These are phyloP conservation scores for Fusarium denticulatum DNA, from an alignment of 2,329 filamentous ascomycete genomes.

Conservation along the genomic window DNA sequence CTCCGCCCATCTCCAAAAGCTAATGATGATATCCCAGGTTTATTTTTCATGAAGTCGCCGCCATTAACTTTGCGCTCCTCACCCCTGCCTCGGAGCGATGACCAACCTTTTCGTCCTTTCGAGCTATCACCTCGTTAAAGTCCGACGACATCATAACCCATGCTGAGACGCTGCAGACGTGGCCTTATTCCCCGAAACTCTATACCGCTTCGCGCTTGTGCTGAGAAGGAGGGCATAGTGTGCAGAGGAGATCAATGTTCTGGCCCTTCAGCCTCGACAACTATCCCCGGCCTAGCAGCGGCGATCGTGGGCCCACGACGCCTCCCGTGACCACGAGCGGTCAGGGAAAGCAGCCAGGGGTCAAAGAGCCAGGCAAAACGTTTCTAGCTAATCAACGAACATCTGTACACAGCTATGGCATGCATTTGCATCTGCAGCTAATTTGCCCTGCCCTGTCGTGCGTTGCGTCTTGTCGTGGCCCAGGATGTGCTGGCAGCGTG, in stretches of 20 bases:
- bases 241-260: conserved; percentile 32
- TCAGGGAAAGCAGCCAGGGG: conserved; percentile 36
- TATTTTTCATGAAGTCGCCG: conserved; percentile 35
- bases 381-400: conserved; percentile 40
- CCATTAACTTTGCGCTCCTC: conserved; percentile 22
- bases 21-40: conserved; percentile 16
- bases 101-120: conserved; percentile 15
- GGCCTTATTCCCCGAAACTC: conserved; percentile 18
- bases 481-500: conserved; percentile 40
- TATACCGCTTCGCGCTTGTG: conserved; percentile 13
- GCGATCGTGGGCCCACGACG: conserved; percentile 40
- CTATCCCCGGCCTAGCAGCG: conserved; percentile 39
- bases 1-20: conserved; percentile 22
- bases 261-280: conserved; percentile 22
- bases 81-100: neutral
- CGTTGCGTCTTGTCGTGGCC: conserved; percentile 28
- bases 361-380: conserved; percentile 21
- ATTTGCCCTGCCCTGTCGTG: conserved; percentile 38
- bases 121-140: neutral
- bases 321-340: conserved; percentile 43
- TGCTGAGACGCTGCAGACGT: conserved; percentile 10
- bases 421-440: conserved; percentile 48
- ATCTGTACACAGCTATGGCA: conserved; percentile 45
- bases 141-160: neutral
- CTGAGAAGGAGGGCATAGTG: conserved; percentile 1